Conservation (phyloP, 2,329 filamentous ascomycete genomes). For the Venturia aucupariae region DNA sequence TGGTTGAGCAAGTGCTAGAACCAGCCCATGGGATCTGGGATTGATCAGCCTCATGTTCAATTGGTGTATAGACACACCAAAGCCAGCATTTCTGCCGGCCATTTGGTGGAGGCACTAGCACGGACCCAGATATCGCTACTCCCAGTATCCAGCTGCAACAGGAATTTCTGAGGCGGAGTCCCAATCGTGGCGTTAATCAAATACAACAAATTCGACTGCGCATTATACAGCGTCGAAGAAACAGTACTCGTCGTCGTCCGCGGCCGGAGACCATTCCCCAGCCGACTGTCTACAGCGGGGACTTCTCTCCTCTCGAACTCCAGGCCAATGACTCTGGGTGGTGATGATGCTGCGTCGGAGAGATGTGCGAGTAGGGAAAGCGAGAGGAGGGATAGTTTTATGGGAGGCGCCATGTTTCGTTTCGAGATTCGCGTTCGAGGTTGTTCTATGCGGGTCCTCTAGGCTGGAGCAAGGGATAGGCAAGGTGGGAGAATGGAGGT, state of each 20-base stretch:
- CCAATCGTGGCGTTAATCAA: conserved; percentile 49
- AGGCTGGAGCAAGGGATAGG: background rate
- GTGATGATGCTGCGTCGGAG: background rate
- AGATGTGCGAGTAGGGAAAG: background rate
- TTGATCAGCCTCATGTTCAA: background rate
- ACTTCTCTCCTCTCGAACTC: conserved; percentile 5
- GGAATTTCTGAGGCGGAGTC: conserved; percentile 46
- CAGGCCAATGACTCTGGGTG: conserved; percentile 9
- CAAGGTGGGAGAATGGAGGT: too few species aligned
- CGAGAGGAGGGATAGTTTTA: background rate
- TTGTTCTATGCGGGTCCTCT: background rate
- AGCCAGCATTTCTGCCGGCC: background rate
- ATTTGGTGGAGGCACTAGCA: background rate
- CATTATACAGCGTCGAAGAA: conserved; percentile 12
- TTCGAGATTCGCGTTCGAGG: background rate
- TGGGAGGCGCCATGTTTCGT: background rate
- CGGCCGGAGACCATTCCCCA: background rate
- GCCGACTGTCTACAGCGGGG: background rate
- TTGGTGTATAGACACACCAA: background rate
- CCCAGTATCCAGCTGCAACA: conserved; percentile 52
- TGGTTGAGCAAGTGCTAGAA: conserved; percentile 50
- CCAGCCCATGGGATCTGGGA: conserved; percentile 30
- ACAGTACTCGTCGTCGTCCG: background rate
- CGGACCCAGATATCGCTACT: conserved; percentile 50
- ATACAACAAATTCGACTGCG: conserved; percentile 33